These are phyloP conservation scores for Lentinula raphanica DNA, from an alignment of 768 basidiomycete species.

Conservation along the genomic window DNA sequence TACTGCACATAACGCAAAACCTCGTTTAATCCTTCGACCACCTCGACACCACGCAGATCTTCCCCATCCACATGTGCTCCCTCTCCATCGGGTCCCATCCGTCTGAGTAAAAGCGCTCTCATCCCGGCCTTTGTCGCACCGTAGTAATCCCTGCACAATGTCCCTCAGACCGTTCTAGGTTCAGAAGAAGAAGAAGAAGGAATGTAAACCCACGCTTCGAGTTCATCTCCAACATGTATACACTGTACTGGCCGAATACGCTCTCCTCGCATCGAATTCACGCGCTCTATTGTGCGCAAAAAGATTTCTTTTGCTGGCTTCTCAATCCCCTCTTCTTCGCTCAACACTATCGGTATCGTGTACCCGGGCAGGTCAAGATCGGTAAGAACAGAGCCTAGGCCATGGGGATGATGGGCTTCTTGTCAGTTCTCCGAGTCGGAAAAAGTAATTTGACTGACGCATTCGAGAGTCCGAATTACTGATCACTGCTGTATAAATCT, in stretches of 20 bases:
- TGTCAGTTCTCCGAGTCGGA: background rate
- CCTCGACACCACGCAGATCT: slow-evolving; percentile 33
- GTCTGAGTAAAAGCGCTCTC: slow-evolving; percentile 50
- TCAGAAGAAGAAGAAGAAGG: too few relatives aligned
- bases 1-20: slow-evolving; percentile 7
- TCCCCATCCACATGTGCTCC: slow-evolving; percentile 36
- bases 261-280: slow-evolving; percentile 17
- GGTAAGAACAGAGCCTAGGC: slow-evolving; percentile 42
- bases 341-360: slow-evolving; percentile 56
- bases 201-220: slow-evolving; percentile 46
- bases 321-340: slow-evolving; percentile 63
- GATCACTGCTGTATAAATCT: background rate
- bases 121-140: slow-evolving; percentile 56
- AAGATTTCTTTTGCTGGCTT: slow-evolving; percentile 67
- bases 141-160: slow-evolving; percentile 50
- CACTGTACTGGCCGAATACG: slow-evolving; percentile 36
- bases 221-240: slow-evolving; percentile 75
- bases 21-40: slow-evolving; percentile 26
- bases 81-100: slow-evolving; percentile 40
- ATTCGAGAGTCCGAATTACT: slow-evolving; percentile 8
- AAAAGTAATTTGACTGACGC: background rate
- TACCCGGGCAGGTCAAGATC: slow-evolving; percentile 51
- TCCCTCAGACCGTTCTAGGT: background rate
- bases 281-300: slow-evolving; percentile 33
- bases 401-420: background rate